phyloP scores from a whole-genome alignment of 2,329 filamentous ascomycete species.

The Epichloe sp. region DNA sequence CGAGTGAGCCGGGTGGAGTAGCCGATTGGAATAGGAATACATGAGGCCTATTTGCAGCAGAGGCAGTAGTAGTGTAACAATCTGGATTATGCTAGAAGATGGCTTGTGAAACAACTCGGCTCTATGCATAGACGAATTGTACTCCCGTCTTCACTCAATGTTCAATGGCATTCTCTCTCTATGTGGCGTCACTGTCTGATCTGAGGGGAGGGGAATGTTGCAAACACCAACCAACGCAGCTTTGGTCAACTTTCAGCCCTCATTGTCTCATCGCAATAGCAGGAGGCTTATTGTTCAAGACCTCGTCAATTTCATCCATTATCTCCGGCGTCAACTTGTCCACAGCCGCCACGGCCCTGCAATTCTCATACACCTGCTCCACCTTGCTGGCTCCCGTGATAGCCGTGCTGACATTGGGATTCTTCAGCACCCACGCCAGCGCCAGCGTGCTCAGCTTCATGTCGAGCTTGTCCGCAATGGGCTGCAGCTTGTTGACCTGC shows the following conservation, averaged over 20 bases:
- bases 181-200: background rate
- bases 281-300: constrained; percentile 45
- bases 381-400: constrained; percentile 46
- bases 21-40: background rate
- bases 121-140: no score
- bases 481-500: constrained; percentile 44
- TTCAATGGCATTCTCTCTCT: background rate
- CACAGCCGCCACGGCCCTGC: constrained; percentile 36
- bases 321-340: constrained; percentile 47
- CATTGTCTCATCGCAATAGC: constrained; percentile 23
- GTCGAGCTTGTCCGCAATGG: constrained; percentile 51
- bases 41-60: background rate
- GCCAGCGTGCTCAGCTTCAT: constrained; percentile 43
- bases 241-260: background rate
- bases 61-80: background rate
- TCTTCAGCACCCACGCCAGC: constrained; percentile 49
- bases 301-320: constrained; percentile 44
- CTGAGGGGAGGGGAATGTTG: background rate
- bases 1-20: background rate
- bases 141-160: background rate
- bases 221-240: background rate
- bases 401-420: constrained; percentile 46
- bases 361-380: constrained; percentile 48
- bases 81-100: background rate
- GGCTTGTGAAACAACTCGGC: background rate